phyloP scores from a whole-genome alignment of 345 rosid genomes.

The Aquilaria sinensis region DNA sequence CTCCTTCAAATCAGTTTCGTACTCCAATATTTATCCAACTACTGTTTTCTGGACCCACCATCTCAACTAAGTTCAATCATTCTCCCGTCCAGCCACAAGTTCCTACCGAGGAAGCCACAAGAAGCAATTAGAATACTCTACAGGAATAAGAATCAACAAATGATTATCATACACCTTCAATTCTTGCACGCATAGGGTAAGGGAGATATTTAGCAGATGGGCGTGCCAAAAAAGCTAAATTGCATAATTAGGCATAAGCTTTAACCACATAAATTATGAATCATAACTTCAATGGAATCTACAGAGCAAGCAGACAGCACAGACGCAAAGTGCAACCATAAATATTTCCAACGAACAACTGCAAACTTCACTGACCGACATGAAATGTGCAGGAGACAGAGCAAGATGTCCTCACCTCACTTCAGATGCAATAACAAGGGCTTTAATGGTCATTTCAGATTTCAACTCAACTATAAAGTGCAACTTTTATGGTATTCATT shows the following conservation, averaged over 20 bases:
- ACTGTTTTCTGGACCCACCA: conserved; percentile 6
- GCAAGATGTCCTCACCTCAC: neutral
- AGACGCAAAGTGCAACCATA: neutral
- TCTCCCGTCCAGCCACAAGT: no score
- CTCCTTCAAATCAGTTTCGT: conserved; percentile 3
- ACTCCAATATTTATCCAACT: conserved; percentile 17
- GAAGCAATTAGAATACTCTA: no score
- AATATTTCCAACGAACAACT: conserved; percentile 3
- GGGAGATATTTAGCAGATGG: no score
- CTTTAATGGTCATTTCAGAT: conserved; percentile 15
- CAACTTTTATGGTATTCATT: conserved; percentile 10
- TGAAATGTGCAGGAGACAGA: neutral
- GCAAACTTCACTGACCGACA: conserved; percentile 1
- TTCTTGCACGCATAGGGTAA: no score
- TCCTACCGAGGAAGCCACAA: no score
- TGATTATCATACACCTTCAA: no score
- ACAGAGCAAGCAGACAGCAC: no score
- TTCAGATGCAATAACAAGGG: conserved; percentile 6
- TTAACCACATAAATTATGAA: no score
- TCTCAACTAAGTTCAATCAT: conserved; percentile 2
- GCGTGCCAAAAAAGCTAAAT: no score
- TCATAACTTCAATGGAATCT: neutral
- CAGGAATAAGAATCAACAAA: no score
- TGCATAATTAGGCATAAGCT: no score
- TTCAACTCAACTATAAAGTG: conserved; percentile 10